phyloP scores from a whole-genome alignment of 164 flowering plant species.

The Cinnamomum chago region DNA sequence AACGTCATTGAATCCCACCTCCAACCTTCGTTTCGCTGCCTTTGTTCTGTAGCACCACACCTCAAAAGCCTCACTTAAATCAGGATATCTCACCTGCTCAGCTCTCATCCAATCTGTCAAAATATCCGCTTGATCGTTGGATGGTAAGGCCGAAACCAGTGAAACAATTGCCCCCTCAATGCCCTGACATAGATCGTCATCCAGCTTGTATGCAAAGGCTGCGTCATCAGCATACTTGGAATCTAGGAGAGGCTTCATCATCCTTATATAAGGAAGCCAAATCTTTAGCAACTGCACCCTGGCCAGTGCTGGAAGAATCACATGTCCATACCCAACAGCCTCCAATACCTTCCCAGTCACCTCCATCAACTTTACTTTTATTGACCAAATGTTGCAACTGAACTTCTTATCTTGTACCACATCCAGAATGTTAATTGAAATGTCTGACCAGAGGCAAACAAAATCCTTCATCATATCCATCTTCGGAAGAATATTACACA shows the following conservation, averaged over 20 bases:
- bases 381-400: slow-evolving; percentile 50
- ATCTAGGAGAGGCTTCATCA: slow-evolving; percentile 65
- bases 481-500: slow-evolving; percentile 60
- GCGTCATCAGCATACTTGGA: slow-evolving; percentile 29
- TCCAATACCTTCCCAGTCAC: slow-evolving; percentile 67
- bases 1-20: slow-evolving; percentile 35
- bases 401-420: slow-evolving; percentile 49
- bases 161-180: slow-evolving; percentile 79
- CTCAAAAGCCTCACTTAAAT: slow-evolving; percentile 89
- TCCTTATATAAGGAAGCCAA: slow-evolving; percentile 86
- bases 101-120: slow-evolving; percentile 73
- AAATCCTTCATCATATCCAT: slow-evolving; percentile 79
- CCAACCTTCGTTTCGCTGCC: slow-evolving; percentile 82
- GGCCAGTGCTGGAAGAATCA: slow-evolving; percentile 50
- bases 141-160: slow-evolving; percentile 61
- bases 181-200: slow-evolving; percentile 58
- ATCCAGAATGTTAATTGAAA: slow-evolving; percentile 39
- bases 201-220: slow-evolving; percentile 52
- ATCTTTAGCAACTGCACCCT: slow-evolving; percentile 52
- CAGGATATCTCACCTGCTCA: slow-evolving; percentile 59
- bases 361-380: slow-evolving; percentile 64
- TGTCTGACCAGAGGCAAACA: slow-evolving; percentile 56
- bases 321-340: slow-evolving; percentile 84
- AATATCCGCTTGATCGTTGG: slow-evolving; percentile 84
- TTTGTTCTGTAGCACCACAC: slow-evolving; percentile 93